A percentile compares a stretch with the other conserved stretches of the same genome.
These are phyloP conservation scores for Boletellus ananas DNA, from an alignment of 768 basidiomycete species.

Conservation along the genomic window DNA sequence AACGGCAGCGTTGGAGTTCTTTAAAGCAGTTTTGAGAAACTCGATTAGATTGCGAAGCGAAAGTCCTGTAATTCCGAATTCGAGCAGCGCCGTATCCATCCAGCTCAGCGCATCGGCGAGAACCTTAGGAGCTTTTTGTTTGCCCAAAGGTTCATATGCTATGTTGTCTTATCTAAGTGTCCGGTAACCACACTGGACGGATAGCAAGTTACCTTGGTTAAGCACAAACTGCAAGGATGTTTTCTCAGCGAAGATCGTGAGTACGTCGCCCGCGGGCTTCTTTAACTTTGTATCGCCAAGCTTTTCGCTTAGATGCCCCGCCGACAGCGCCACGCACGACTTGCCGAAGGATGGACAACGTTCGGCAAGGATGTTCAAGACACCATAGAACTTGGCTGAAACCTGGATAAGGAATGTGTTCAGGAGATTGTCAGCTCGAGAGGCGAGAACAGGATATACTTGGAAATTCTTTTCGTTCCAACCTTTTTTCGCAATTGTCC, in stretches of 20 bases:
- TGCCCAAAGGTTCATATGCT: slow-evolving; percentile 92
- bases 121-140: slow-evolving; percentile 97
- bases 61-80: slow-evolving; percentile 89
- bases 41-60: slow-evolving; percentile 83
- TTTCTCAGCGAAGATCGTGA: slow-evolving; percentile 84
- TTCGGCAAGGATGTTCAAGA: slow-evolving; percentile 70
- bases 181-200: slow-evolving; percentile 6
- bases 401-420: slow-evolving; percentile 50
- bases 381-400: slow-evolving; percentile 81
- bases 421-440: neutral
- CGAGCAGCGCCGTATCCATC: slow-evolving; percentile 80
- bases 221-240: slow-evolving; percentile 94
- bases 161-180: slow-evolving; percentile 14
- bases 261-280: slow-evolving; percentile 88
- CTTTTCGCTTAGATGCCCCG: slow-evolving; percentile 86
- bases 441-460: slow-evolving; percentile 37
- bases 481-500: slow-evolving; percentile 86
- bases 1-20: slow-evolving; percentile 93
- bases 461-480: slow-evolving; percentile 99
- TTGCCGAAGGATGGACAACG: slow-evolving; percentile 79
- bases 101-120: slow-evolving; percentile 87
- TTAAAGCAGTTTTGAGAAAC: slow-evolving; percentile 80
- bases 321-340: slow-evolving; percentile 76
- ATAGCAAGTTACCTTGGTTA: slow-evolving; percentile 64
- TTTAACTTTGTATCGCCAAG: slow-evolving; percentile 95